Evolutionary conservation across 1,284 basidiomycete genomes (phyloP).

Genomic region (Cutaneotrichosporon dermatis): DNA sequence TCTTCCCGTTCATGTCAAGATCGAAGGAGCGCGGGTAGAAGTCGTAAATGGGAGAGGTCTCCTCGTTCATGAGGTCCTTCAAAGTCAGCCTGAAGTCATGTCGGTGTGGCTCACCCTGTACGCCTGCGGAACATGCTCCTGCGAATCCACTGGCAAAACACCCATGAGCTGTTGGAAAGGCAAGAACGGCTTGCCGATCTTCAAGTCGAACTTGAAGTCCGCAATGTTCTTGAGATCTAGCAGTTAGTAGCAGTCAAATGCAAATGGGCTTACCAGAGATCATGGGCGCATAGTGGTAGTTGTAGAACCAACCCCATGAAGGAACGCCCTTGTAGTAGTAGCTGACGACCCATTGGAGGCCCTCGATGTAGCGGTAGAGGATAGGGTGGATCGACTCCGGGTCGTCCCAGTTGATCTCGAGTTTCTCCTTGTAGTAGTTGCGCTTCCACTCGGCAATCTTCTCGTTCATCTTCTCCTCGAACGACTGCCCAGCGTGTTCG

Average conservation of each 20-base stretch:
- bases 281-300: conserved; percentile 94
- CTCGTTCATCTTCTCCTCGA: conserved; percentile 67
- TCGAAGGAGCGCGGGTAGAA: conserved; percentile 93
- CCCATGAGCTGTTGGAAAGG: conserved; percentile 99
- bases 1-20: conserved; percentile 95
- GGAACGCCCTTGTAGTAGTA: conserved; percentile 97
- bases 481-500: conserved; percentile 69
- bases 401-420: conserved; percentile 68
- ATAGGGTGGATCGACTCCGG: conserved; percentile 64
- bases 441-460: conserved; percentile 93
- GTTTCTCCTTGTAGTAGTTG: conserved; percentile 84
- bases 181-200: conserved; percentile 81
- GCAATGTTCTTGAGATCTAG: conserved; percentile 73
- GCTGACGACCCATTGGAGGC: conserved; percentile 97
- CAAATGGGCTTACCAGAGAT: conserved; percentile 66
- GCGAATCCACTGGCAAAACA: conserved; percentile 85
- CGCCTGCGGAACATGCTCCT: conserved; percentile 76
- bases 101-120: conserved; percentile 59
- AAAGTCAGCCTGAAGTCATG: background rate
- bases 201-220: conserved; percentile 76
- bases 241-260: background rate
- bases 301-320: conserved; percentile 98
- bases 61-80: conserved; percentile 83
- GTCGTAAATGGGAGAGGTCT: conserved; percentile 82
- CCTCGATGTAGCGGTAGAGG: conserved; percentile 80